These are phyloP conservation scores for Silene coronaria DNA, from an alignment of 179 eudicot genomes.

Conservation along the genomic window DNA sequence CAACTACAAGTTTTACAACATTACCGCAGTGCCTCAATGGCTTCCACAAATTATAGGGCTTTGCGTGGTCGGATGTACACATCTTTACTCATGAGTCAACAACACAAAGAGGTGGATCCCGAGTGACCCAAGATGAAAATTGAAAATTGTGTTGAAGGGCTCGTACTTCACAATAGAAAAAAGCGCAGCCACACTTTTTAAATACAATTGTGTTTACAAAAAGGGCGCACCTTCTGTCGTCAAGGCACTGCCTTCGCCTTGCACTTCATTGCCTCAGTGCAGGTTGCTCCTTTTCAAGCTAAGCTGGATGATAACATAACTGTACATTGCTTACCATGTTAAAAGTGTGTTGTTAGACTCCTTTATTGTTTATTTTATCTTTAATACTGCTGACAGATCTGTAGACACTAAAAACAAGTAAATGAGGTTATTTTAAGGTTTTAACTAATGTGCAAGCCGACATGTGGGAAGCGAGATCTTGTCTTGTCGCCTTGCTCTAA, in stretches of 20 bases:
- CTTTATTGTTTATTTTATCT: background rate
- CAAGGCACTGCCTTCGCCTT: background rate
- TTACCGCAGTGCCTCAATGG: too few relatives aligned
- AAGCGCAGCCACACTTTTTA: too few relatives aligned
- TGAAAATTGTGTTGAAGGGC: too few relatives aligned
- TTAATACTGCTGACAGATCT: background rate
- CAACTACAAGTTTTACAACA: too few relatives aligned
- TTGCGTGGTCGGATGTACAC: too few relatives aligned
- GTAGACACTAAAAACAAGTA: background rate
- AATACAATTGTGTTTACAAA: background rate
- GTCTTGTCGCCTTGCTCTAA: background rate
- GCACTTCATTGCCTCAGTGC: background rate
- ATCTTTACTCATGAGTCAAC: too few relatives aligned
- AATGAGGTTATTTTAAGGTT: background rate
- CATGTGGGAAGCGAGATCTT: background rate
- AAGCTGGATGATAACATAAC: background rate
- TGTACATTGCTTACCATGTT: background rate
- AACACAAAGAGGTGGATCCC: too few relatives aligned
- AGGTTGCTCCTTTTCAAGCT: too few relatives aligned
- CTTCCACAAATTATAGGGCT: too few relatives aligned
- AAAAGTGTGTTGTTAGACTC: background rate
- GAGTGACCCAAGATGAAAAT: too few relatives aligned
- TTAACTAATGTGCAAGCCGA: background rate
- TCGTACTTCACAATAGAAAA: too few relatives aligned
- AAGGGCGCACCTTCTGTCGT: background rate